These are phyloP conservation scores for Metschnikowia gruessii DNA, from an alignment of 805 yeast species.

Conservation along the genomic window DNA sequence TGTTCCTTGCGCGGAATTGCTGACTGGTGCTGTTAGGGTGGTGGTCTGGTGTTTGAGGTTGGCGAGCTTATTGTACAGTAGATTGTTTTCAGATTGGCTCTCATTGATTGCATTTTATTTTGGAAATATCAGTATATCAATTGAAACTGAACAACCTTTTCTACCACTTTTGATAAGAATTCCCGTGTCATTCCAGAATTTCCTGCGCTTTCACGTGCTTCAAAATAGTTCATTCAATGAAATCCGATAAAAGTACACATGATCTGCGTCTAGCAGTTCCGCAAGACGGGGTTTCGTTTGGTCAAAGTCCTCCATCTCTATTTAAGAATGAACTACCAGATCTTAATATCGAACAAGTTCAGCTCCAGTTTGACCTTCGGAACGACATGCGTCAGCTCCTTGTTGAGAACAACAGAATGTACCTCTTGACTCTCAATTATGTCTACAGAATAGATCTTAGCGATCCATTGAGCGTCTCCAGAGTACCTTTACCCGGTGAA, in stretches of 20 bases:
- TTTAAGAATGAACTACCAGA: conserved; percentile 19
- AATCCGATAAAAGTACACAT: neutral
- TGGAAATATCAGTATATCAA: neutral
- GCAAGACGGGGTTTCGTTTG: neutral
- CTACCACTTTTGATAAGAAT: too few relatives aligned
- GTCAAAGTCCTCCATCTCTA: neutral
- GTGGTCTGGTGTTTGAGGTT: too few relatives aligned
- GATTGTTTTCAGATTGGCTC: neutral
- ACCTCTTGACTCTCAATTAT: conserved; percentile 21
- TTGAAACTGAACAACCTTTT: neutral
- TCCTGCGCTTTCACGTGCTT: too few relatives aligned
- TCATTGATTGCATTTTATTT: neutral
- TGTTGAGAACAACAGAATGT: conserved; percentile 38
- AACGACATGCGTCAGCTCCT: conserved; percentile 24
- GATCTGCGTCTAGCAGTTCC: neutral
- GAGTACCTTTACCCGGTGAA: conserved; percentile 24
- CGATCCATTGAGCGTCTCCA: conserved; percentile 33
- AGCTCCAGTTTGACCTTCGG: conserved; percentile 36
- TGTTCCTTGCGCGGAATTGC: too few relatives aligned
- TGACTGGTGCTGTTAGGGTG: too few relatives aligned
- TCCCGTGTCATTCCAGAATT: too few relatives aligned
- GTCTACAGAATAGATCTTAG: conserved; percentile 34
- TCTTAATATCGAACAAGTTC: conserved; percentile 37
- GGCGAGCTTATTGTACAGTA: too few relatives aligned
- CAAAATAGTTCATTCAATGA: neutral